Evolutionary conservation across 2,329 filamentous ascomycete species (phyloP), one percentile per base, ranked within the genome.

Genomic region (Teratosphaeria pseudoeucalypti): DNA sequence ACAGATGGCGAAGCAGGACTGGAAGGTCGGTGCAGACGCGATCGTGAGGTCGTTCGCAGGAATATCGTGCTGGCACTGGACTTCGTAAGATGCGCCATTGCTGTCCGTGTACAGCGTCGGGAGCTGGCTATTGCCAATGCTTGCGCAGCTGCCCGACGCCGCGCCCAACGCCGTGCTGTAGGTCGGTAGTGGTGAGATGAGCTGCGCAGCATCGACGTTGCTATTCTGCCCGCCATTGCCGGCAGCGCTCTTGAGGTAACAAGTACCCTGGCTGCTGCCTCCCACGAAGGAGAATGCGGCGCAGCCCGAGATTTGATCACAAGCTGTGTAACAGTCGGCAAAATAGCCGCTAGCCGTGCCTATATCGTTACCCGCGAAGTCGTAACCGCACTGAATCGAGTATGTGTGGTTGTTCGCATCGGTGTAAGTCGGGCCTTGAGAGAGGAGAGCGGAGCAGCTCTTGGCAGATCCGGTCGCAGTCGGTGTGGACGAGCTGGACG

Each of bases 1-100:
- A 61, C 67, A 70, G 58, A 61, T 53, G 2, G 60, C 57, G 37
- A 67, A 63, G 58, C 60, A 61, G 39, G 16, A 58, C n/a, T 43
- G 37, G 57, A 61, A 61, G 23, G 32, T 37, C 14, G 43, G 14
- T 23, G 54, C 56, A 19, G 27, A 29, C 7, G 27, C 32, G 5
- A 55, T 11, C 2, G 54, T 19, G 6, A 59, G 47, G 26, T 59
- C 55, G 11, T 7, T 27, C 7, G 34, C 57, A 23, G 23, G 16
- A 34, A 55, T 34, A 23, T 59, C 57, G 52, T 57, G 49, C 10
- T 55, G 16, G 52, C 60, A 61, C 14, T n/a, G 34, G 55, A 60
- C 43, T 19, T 39, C 29, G 54, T 60, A 61, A 6, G 16, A 12
- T 9, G 32, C 52, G 12, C 57, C 57, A 11, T 23, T 43, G 32